Conservation (phyloP, 2,329 filamentous ascomycete genomes). For the Sarocladium oryzae region DNA sequence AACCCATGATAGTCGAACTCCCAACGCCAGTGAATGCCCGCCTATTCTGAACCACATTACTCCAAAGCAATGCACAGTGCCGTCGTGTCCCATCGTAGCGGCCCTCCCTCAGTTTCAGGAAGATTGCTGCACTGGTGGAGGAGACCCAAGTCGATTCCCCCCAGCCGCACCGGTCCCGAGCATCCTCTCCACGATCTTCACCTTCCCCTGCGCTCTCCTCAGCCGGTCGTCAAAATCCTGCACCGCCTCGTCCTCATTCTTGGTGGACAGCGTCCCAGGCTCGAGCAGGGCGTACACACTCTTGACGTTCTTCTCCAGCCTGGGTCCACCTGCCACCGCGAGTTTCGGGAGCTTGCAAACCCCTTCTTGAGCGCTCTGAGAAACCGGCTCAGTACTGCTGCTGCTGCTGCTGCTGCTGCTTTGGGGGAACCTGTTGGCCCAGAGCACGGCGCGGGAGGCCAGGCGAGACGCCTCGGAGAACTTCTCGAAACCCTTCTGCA, state of each 20-base stretch:
- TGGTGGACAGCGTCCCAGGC: constrained; percentile 66
- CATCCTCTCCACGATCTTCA: constrained; percentile 76
- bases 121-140: neutral
- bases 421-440: constrained; percentile 69
- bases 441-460: constrained; percentile 74
- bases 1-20: neutral
- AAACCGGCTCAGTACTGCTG: no score
- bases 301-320: constrained; percentile 70
- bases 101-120: neutral
- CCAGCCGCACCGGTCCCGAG: constrained; percentile 24
- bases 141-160: neutral
- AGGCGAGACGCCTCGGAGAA: constrained; percentile 74
- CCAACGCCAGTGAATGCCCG: neutral
- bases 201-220: constrained; percentile 76
- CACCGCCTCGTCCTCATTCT: constrained; percentile 84
- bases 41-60: neutral
- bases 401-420: no score
- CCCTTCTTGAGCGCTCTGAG: no score
- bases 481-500: constrained; percentile 92
- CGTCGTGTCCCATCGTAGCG: neutral
- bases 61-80: constrained; percentile 6
- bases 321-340: constrained; percentile 43
- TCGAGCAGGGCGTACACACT: constrained; percentile 73
- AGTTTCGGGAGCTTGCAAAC: constrained; percentile 33
- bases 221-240: constrained; percentile 86